phyloP scores from a whole-genome alignment of 257 asterid genomes.

The Lavandula angustifolia region DNA sequence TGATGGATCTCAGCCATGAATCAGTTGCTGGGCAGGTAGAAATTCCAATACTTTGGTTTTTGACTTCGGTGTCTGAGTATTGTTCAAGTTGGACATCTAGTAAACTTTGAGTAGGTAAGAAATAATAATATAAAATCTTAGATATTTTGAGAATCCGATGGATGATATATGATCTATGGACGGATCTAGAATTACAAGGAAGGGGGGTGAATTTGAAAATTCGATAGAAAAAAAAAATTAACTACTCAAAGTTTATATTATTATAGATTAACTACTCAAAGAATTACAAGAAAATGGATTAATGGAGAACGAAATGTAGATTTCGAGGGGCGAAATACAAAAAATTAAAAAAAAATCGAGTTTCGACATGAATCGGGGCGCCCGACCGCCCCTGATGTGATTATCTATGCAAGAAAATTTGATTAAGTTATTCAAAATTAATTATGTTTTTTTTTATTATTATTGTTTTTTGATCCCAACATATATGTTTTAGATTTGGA shows the following conservation, averaged over 20 bases:
- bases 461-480: background rate
- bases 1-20: slow-evolving; percentile 7
- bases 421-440: background rate
- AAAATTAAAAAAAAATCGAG: too few relatives aligned
- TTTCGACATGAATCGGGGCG: too few relatives aligned
- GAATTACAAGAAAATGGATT: too few relatives aligned
- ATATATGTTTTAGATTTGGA: background rate
- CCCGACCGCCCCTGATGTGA: too few relatives aligned
- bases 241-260: too few relatives aligned
- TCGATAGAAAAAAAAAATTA: too few relatives aligned
- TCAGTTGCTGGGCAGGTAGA: slow-evolving; percentile 35
- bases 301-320: too few relatives aligned
- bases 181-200: too few relatives aligned
- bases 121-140: background rate
- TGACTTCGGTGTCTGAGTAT: slow-evolving; percentile 39
- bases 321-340: too few relatives aligned
- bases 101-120: slow-evolving; percentile 5
- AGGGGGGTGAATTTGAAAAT: too few relatives aligned
- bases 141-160: background rate
- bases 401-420: background rate
- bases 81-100: slow-evolving; percentile 27
- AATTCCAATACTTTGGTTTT: slow-evolving; percentile 40
- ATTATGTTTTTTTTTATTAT: too few relatives aligned
- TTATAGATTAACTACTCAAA: too few relatives aligned
- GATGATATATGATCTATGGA: background rate